phyloP scores from a whole-genome alignment of 2,329 filamentous ascomycete species.

The Didymella arachidicola region DNA sequence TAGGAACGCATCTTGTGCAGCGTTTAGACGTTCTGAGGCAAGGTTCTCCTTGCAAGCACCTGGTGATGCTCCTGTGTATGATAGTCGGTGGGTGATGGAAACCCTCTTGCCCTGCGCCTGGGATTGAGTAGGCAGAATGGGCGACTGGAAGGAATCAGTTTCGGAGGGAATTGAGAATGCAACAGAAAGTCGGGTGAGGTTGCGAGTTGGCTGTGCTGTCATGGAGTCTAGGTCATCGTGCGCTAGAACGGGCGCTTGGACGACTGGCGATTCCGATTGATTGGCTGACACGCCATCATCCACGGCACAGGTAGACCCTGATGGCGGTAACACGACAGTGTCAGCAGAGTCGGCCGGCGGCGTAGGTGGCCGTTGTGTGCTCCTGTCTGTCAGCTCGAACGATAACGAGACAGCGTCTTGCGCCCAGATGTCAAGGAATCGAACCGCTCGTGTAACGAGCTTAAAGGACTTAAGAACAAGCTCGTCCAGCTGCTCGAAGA shows the following conservation, averaged over 20 bases:
- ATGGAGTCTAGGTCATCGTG: constrained; percentile 39
- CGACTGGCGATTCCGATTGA: constrained; percentile 41
- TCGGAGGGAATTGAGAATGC: constrained; percentile 52
- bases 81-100: constrained; percentile 75
- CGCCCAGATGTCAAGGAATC: constrained; percentile 86
- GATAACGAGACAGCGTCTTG: constrained; percentile 63
- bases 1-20: constrained; percentile 85
- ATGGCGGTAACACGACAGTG: constrained; percentile 39
- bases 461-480: constrained; percentile 94
- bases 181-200: constrained; percentile 42
- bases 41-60: constrained; percentile 72
- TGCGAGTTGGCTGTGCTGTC: constrained; percentile 42
- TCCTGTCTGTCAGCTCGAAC: constrained; percentile 44
- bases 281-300: constrained; percentile 56
- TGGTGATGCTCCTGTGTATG: constrained; percentile 73
- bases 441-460: constrained; percentile 88
- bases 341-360: constrained; percentile 50
- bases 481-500: constrained; percentile 84
- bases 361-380: constrained; percentile 47
- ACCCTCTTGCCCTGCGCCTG: constrained; percentile 54
- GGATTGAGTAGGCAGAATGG: constrained; percentile 35
- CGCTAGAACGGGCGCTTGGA: constrained; percentile 46
- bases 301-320: constrained; percentile 34
- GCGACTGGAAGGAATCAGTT: constrained; percentile 44
- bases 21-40: constrained; percentile 81